These are phyloP conservation scores for Dipteronia dyeriana DNA, from an alignment of 345 rosid genomes.

Conservation along the genomic window DNA sequence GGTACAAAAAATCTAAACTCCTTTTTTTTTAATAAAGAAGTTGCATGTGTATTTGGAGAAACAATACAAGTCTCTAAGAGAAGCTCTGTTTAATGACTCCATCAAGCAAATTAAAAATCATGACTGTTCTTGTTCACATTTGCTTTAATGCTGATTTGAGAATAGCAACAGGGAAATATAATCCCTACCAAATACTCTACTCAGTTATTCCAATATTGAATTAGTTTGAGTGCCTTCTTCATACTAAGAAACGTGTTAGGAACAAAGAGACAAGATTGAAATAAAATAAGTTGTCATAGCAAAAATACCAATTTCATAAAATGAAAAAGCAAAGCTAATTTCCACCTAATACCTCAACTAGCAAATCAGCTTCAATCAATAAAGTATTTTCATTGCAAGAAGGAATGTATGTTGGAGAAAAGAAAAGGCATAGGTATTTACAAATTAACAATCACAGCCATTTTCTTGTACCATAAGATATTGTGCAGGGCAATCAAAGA, in stretches of 20 bases:
- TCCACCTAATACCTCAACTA: background rate
- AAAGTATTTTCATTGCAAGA: background rate
- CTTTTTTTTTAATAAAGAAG: background rate
- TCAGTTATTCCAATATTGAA: background rate
- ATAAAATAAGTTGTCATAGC: background rate
- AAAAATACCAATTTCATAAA: background rate
- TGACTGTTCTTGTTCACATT: background rate
- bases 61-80: background rate
- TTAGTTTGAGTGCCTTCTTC: background rate
- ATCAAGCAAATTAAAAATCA: conserved; percentile 10
- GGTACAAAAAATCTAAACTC: background rate
- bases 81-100: background rate
- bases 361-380: background rate
- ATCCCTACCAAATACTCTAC: background rate
- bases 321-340: background rate
- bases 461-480: background rate
- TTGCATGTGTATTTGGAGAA: background rate
- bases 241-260: background rate
- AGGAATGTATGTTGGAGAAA: background rate
- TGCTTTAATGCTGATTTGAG: background rate
- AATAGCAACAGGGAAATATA: background rate
- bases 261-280: background rate
- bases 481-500: background rate
- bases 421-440: background rate
- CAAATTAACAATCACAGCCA: background rate